Evolutionary conservation across 2,329 filamentous ascomycete genomes (phyloP), one percentile per base, ranked within the genome.

Genomic region (Talaromyces atroroseus): DNA sequence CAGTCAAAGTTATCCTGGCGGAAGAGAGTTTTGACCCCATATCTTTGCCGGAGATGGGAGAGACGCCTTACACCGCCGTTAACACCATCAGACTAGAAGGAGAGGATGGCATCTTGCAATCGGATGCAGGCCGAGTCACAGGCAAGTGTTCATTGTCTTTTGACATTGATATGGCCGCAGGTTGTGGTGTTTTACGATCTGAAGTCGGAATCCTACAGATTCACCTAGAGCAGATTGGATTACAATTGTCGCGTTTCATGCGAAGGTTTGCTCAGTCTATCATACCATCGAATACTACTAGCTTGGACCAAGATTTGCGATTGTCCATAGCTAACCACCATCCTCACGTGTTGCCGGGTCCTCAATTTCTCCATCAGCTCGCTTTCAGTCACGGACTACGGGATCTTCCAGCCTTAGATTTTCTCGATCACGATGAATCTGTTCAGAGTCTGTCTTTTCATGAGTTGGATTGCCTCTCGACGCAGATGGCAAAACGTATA

Each of bases 321-420:
- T 67, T 82, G 40, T 84, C 84, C 5, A 78, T 86, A 62, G 68
- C 84, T 54, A 88, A 89, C 67, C 71, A 76, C 44, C 67, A 74
- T 29, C 83, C 85, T 29, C 66, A 65, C 47, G 64, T 69, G 34
- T 65, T 87, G 14, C 67, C 76, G 23, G 86, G 86, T 11, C 81
- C 83, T 20, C 61, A 67, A 32, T 70, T 84, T 18, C 76, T 87
- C 20, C 84, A 87, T 68, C 71, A 88, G 10, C 78, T 95, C 7
- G 81, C 94, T 49, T 71, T 76, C 24, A 65, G 65, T 56, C 58
- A 40, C 23, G 61, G 68, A 24, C 36, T 59, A 69, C n/a, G 59
- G 65, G 63, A 70, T 47, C 63, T 66, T 5, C 70, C 71, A 42
- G 88, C 88, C 7, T 79, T 92, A 59, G 86, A 91, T 56, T 88